These are phyloP conservation scores for Thuja plicata DNA, from an alignment of 83 land plant species.

Conservation along the genomic window DNA sequence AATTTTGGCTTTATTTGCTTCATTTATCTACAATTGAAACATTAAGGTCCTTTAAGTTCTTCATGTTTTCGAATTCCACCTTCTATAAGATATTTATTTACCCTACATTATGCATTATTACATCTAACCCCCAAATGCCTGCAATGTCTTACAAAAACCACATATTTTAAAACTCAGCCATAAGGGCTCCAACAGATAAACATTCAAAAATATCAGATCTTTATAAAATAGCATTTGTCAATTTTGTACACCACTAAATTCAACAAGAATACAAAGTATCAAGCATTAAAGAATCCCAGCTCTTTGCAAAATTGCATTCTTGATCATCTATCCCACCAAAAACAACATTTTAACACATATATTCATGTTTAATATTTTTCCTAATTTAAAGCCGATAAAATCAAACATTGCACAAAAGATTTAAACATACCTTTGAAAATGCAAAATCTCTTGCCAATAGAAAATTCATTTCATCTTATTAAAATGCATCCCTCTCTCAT, in stretches of 20 bases:
- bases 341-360: neutral
- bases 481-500: no score
- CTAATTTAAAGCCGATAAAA: neutral
- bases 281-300: no score
- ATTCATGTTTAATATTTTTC: no score
- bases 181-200: neutral
- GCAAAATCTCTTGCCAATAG: neutral
- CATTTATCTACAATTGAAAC: slow-evolving; percentile 21
- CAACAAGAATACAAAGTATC: neutral
- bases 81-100: slow-evolving; percentile 23
- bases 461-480: neutral
- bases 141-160: slow-evolving; percentile 4
- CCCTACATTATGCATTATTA: slow-evolving; percentile 19
- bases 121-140: slow-evolving; percentile 20
- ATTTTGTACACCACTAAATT: neutral
- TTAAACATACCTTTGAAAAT: neutral
- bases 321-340: neutral
- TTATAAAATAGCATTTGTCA: neutral
- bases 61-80: slow-evolving; percentile 6
- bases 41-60: neutral
- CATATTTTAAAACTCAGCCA: neutral
- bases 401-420: neutral
- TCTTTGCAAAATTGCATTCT: neutral
- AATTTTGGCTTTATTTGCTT: neutral
- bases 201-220: neutral